phyloP scores from a whole-genome alignment of 208 protist genomes.

The Naegleria lovaniensis region DNA sequence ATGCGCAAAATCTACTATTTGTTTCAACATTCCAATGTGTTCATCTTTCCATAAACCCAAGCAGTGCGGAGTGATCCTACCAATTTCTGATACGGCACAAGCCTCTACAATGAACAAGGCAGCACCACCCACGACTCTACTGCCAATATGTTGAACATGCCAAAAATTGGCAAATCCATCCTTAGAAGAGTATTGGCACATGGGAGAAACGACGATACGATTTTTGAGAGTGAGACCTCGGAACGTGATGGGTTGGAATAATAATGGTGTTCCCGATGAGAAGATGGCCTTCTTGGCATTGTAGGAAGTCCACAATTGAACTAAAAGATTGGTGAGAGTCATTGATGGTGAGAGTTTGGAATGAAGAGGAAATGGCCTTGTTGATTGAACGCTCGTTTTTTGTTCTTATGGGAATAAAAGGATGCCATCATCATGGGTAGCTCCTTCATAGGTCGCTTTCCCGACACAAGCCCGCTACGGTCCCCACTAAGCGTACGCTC shows the following conservation, averaged over 20 bases:
- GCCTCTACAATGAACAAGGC: conserved; percentile 43
- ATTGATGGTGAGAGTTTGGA: no score
- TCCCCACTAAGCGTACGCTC: no score
- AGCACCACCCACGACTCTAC: conserved; percentile 39
- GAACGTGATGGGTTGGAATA: conserved; percentile 41
- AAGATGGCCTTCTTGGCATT: no score
- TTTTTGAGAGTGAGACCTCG: conserved; percentile 44
- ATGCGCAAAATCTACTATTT: conserved; percentile 41
- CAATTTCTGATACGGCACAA: conserved; percentile 32
- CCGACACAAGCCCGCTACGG: no score
- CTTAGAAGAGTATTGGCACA: conserved; percentile 41
- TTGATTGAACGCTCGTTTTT: no score
- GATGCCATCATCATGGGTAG: no score
- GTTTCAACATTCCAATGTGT: conserved; percentile 41
- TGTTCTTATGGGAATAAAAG: no score
- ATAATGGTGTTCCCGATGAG: no score
- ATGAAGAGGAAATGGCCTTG: no score
- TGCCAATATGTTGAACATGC: conserved; percentile 40
- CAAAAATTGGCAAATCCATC: conserved; percentile 45
- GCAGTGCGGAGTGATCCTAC: conserved; percentile 43
- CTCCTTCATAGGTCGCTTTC: no score
- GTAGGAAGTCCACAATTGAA: no score
- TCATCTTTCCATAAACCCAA: conserved; percentile 46
- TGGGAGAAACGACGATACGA: conserved; percentile 44
- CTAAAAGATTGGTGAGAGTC: no score